These are phyloP conservation scores for Talaromyces sp. DNA, from an alignment of 2,329 filamentous ascomycete species.

Conservation along the genomic window DNA sequence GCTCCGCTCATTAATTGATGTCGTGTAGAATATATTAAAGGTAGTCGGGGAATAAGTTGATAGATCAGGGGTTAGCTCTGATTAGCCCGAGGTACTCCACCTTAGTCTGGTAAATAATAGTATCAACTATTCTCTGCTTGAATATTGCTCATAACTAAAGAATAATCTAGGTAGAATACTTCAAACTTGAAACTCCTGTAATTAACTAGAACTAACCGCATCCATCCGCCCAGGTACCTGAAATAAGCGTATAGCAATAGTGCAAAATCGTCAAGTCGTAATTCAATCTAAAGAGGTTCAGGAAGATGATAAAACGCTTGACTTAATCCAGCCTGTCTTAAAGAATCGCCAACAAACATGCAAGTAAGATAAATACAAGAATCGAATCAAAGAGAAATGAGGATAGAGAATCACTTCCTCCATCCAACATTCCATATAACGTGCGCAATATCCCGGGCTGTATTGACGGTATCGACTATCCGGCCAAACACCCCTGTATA, in stretches of 20 bases:
- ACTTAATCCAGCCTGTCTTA: not conserved
- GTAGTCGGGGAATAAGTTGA: not conserved
- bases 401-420: conserved; percentile 43
- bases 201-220: not conserved
- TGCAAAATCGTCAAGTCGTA: conserved; percentile 1
- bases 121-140: no score
- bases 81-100: not conserved
- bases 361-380: conserved; percentile 1
- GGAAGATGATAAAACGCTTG: not conserved
- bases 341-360: not conserved
- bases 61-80: not conserved
- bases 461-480: conserved; percentile 72
- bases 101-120: no score
- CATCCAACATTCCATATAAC: conserved; percentile 65
- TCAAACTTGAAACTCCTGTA: not conserved
- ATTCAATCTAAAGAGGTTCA: not conserved
- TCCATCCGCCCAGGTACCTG: not conserved
- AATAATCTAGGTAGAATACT: not conserved
- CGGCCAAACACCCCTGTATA: conserved; percentile 66
- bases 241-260: not conserved
- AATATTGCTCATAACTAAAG: no score
- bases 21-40: not conserved
- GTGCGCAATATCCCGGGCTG: conserved; percentile 59
- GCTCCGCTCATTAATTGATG: not conserved
- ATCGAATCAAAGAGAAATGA: not conserved